phyloP scores from a whole-genome alignment of 371 early-diverging fungal species.

The Batkoa obscura region DNA sequence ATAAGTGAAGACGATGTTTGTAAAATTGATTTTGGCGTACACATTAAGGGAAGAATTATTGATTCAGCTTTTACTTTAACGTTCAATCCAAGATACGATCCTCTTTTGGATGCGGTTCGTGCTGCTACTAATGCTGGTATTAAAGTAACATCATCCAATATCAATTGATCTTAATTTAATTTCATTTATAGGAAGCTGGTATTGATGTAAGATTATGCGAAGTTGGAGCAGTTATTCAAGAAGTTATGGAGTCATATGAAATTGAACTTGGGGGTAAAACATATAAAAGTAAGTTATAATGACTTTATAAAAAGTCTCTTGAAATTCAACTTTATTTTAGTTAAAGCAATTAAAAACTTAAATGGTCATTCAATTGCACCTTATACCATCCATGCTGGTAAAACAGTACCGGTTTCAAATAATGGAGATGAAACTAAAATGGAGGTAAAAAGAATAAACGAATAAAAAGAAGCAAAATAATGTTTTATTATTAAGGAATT shows the following conservation, averaged over 20 bases:
- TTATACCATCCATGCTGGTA: constrained; percentile 94
- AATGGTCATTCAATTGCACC: constrained; percentile 96
- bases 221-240: constrained; percentile 96
- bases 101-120: constrained; percentile 75
- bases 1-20: constrained; percentile 86
- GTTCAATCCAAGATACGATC: constrained; percentile 86
- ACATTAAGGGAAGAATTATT: constrained; percentile 91
- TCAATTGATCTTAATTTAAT: neutral
- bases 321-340: constrained; percentile 12
- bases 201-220: constrained; percentile 95
- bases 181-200: constrained; percentile 49
- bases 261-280: constrained; percentile 88
- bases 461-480: neutral
- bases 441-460: constrained; percentile 26
- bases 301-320: neutral
- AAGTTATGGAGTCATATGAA: constrained; percentile 97
- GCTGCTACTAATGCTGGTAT: constrained; percentile 98
- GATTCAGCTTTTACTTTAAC: constrained; percentile 97
- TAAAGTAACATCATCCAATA: constrained; percentile 13
- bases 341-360: constrained; percentile 92
- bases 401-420: constrained; percentile 91
- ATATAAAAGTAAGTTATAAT: constrained; percentile 35
- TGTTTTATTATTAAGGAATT: constrained; percentile 38
- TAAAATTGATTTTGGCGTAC: constrained; percentile 99
- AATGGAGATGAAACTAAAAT: constrained; percentile 85